Evolutionary conservation across 345 rosid species (phyloP).

Genomic region (Citrus sinensis): DVS_A1.0 CM039162.1:19688501-19689000

Average conservation of each 20-base stretch:
- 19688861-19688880: too few species aligned
- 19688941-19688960: too few species aligned
- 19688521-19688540: slow-evolving; percentile 33
- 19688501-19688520: slow-evolving; percentile 70
- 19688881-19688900: too few species aligned
- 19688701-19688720: too few species aligned
- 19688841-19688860: too few species aligned
- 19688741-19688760: too few species aligned
- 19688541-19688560: slow-evolving; percentile 12
- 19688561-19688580: slow-evolving; percentile 11
- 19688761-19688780: too few species aligned
- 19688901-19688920: too few species aligned
- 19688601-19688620: not conserved
- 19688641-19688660: slow-evolving; percentile 14
- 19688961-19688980: too few species aligned
- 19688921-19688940: too few species aligned
- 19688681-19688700: too few species aligned
- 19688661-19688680: not conserved
- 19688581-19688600: not conserved
- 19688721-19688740: not conserved
- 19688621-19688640: slow-evolving; percentile 23
- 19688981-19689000: too few species aligned
- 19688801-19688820: not conserved
- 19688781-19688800: not conserved
- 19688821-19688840: not conserved